These are phyloP conservation scores for Clitoria ternatea DNA, from an alignment of 306 rosid genomes.

Conservation along the genomic window DNA sequence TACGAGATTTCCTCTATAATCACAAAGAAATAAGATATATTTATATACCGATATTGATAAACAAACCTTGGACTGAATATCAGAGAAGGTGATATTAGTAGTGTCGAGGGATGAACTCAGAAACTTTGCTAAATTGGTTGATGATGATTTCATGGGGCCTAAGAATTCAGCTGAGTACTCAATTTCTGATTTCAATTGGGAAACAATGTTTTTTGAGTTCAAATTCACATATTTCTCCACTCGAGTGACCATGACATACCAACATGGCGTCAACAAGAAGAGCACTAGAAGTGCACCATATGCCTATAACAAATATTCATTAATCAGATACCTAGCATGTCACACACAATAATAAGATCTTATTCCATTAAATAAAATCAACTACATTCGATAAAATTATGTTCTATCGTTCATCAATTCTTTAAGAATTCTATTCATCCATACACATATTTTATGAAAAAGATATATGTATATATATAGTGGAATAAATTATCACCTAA, in stretches of 20 bases:
- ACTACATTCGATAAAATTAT: too few relatives aligned
- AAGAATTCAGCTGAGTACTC: background rate
- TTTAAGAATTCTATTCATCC: too few relatives aligned
- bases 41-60: background rate
- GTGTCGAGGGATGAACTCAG: constrained; percentile 1
- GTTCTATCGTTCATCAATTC: too few relatives aligned
- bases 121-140: constrained; percentile 24
- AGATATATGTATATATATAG: too few relatives aligned
- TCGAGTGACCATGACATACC: constrained; percentile 14
- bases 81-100: constrained; percentile 17
- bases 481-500: background rate
- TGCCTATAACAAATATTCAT: constrained; percentile 18
- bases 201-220: background rate
- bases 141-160: constrained; percentile 20
- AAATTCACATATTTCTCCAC: constrained; percentile 6
- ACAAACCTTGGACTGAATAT: constrained; percentile 29
- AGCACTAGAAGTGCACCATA: constrained; percentile 17
- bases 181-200: constrained; percentile 22
- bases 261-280: constrained; percentile 21
- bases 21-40: background rate
- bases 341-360: too few relatives aligned
- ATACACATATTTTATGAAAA: too few relatives aligned
- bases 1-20: too few relatives aligned
- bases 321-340: too few relatives aligned
- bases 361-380: too few relatives aligned